Percentiles rank a stretch among this genome's conserved stretches.
Conservation (phyloP, 306 rosid genomes). For the Acacia acuminata region DNA sequence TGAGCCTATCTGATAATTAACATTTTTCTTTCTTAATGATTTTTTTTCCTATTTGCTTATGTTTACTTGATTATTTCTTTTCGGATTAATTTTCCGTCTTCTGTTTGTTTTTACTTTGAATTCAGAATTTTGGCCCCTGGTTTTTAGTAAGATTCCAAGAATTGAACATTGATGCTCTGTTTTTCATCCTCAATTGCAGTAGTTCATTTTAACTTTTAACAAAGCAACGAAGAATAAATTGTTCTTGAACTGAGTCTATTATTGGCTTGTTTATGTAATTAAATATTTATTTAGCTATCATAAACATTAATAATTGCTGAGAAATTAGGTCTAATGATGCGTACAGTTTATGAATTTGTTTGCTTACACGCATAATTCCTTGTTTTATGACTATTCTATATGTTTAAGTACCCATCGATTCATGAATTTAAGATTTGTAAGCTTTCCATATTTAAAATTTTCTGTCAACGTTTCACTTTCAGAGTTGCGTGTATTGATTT, state of each 20-base stretch:
- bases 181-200: slow-evolving; percentile 38
- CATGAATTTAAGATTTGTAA: neutral
- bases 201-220: slow-evolving; percentile 9
- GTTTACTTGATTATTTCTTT: slow-evolving; percentile 18
- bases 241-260: slow-evolving; percentile 1
- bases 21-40: slow-evolving; percentile 24
- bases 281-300: neutral
- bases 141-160: slow-evolving; percentile 33
- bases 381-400: neutral
- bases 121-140: slow-evolving; percentile 31
- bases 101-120: slow-evolving; percentile 23
- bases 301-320: neutral
- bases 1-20: slow-evolving; percentile 55
- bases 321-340: neutral
- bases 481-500: slow-evolving; percentile 10
- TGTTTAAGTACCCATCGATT: slow-evolving; percentile 1
- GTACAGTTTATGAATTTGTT: slow-evolving; percentile 1
- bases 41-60: neutral
- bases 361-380: neutral
- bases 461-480: neutral
- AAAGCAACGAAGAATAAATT: slow-evolving; percentile 23
- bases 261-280: neutral
- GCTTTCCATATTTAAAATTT: slow-evolving; percentile 19
- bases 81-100: slow-evolving; percentile 36
- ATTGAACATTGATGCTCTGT: slow-evolving; percentile 29